phyloP scores from a whole-genome alignment of 345 rosid genomes.

The Leavenworthia alabamica region DNA sequence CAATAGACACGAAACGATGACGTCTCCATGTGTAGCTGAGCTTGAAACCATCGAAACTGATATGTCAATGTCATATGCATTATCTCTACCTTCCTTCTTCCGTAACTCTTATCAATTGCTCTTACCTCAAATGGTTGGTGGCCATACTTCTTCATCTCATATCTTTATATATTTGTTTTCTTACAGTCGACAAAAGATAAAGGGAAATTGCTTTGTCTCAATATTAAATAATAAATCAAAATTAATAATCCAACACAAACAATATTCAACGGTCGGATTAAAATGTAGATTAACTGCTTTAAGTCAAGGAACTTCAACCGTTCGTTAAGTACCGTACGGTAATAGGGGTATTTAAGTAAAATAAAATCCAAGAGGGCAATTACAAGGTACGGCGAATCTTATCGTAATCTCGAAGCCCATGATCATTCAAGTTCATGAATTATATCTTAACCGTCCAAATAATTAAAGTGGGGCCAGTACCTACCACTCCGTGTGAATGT shows the following conservation, averaged over 20 bases:
- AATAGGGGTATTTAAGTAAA: not conserved
- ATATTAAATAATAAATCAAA: not conserved
- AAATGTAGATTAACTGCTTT: not conserved
- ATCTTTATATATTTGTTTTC: not conserved
- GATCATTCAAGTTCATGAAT: not conserved
- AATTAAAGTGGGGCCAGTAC: slow-evolving; percentile 13
- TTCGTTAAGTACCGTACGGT: slow-evolving; percentile 24
- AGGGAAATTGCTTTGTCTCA: not conserved
- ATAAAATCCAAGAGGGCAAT: not conserved
- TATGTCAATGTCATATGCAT: not conserved
- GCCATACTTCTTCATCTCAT: not conserved
- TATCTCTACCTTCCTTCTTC: not conserved
- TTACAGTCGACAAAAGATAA: not conserved
- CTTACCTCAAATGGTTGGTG: not conserved
- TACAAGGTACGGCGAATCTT: slow-evolving; percentile 23
- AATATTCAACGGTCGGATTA: not conserved
- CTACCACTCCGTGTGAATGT: slow-evolving; percentile 7
- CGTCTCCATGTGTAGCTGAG: not conserved
- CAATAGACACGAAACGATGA: not conserved
- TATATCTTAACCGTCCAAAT: slow-evolving; percentile 25
- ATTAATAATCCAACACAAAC: too few species aligned
- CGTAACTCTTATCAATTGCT: not conserved
- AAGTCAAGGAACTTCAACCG: not conserved
- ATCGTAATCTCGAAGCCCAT: slow-evolving; percentile 28
- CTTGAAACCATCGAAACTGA: not conserved